Evolutionary conservation across 2,329 filamentous ascomycete genomes (phyloP).

Genomic region (Achaetomium macrosporum): DNA sequence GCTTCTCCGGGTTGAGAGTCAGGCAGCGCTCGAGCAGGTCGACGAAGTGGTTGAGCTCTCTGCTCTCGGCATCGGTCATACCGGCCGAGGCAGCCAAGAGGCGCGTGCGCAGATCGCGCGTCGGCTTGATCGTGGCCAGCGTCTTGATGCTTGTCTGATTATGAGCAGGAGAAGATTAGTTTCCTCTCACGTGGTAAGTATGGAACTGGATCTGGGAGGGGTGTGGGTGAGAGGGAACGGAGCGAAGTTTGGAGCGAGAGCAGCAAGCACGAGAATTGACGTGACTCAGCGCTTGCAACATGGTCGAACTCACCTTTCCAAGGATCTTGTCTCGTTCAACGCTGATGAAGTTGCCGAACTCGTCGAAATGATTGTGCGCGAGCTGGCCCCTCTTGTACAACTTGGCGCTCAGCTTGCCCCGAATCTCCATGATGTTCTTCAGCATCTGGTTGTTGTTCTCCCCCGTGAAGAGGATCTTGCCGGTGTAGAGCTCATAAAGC

Average conservation of each 20-base stretch:
- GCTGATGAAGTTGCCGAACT: slow-evolving; percentile 75
- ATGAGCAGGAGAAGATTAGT: slow-evolving; percentile 13
- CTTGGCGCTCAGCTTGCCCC: slow-evolving; percentile 86
- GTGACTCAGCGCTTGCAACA: background rate
- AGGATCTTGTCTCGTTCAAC: slow-evolving; percentile 83
- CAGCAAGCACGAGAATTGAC: no score
- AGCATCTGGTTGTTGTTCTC: slow-evolving; percentile 98
- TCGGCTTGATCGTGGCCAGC: slow-evolving; percentile 66
- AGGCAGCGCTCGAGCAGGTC: slow-evolving; percentile 87
- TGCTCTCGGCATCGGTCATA: slow-evolving; percentile 66
- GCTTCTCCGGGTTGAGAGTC: slow-evolving; percentile 84
- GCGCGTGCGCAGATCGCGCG: slow-evolving; percentile 74
- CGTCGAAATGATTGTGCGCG: slow-evolving; percentile 74
- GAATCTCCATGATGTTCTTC: slow-evolving; percentile 89
- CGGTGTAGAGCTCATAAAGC: slow-evolving; percentile 92
- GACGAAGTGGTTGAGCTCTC: slow-evolving; percentile 75
- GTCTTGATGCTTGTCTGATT: slow-evolving; percentile 60
- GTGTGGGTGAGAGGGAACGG: background rate
- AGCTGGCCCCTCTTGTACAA: slow-evolving; percentile 78
- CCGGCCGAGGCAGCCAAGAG: slow-evolving; percentile 68
- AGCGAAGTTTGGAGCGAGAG: no score
- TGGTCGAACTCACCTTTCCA: slow-evolving; percentile 52
- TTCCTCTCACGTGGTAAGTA: background rate
- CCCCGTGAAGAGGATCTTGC: slow-evolving; percentile 93
- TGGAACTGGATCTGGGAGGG: background rate